Percentiles rank a stretch among this genome's conserved stretches.
phyloP scores from a whole-genome alignment of 1,284 basidiomycete genomes.

The Grifola frondosa region DNA sequence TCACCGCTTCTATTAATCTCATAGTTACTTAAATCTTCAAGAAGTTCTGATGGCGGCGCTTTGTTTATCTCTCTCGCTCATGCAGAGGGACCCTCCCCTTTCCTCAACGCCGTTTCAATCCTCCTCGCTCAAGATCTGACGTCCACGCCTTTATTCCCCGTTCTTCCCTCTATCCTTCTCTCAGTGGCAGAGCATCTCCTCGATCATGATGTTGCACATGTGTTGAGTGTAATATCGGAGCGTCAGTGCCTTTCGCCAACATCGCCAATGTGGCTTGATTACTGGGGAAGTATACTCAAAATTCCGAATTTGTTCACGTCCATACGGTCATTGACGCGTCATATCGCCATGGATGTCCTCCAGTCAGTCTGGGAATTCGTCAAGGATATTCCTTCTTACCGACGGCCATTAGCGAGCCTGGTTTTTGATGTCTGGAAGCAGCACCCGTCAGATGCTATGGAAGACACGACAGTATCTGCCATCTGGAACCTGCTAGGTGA shows the following conservation, averaged over 20 bases:
- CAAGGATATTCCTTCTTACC: conserved; percentile 65
- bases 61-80: conserved; percentile 54
- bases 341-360: conserved; percentile 54
- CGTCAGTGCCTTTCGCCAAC: conserved; percentile 68
- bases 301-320: conserved; percentile 48
- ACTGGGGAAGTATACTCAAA: conserved; percentile 60
- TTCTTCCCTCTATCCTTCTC: conserved; percentile 61
- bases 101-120: conserved; percentile 57
- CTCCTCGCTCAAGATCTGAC: conserved; percentile 61
- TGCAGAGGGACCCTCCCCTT: conserved; percentile 50
- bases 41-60: conserved; percentile 52
- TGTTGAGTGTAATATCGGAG: conserved; percentile 59
- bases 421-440: conserved; percentile 54
- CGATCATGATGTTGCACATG: conserved; percentile 59
- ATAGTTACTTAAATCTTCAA: conserved; percentile 27
- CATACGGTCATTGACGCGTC: conserved; percentile 53
- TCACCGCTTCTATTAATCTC: background rate
- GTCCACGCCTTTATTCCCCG: conserved; percentile 51
- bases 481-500: conserved; percentile 66
- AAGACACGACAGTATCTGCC: conserved; percentile 41
- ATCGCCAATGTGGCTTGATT: conserved; percentile 63
- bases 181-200: conserved; percentile 61
- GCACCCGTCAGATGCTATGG: conserved; percentile 35
- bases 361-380: conserved; percentile 60
- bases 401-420: conserved; percentile 57